phyloP scores from a whole-genome alignment of 441 rosid species.

The Omphalea diandra region DNA sequence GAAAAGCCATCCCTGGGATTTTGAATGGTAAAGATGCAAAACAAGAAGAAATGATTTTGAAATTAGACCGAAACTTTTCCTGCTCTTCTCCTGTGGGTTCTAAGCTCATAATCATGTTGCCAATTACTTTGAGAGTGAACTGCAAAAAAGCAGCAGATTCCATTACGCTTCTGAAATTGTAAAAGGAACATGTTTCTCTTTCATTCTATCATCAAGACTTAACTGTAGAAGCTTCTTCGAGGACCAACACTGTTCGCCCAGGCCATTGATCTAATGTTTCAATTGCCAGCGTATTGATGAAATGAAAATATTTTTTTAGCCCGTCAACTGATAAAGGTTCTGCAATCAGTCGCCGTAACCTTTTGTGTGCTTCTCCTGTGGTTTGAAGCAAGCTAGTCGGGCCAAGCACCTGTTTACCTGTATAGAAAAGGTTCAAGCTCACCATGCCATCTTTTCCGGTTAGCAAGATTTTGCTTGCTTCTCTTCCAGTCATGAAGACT shows the following conservation, averaged over 20 bases:
- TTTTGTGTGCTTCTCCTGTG: constrained; percentile 55
- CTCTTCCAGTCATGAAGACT: constrained; percentile 62
- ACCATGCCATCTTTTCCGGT: constrained; percentile 75
- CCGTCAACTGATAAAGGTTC: constrained; percentile 65
- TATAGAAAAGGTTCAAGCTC: constrained; percentile 66
- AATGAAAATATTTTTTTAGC: constrained; percentile 54
- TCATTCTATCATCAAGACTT: constrained; percentile 13
- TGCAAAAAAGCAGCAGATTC: constrained; percentile 23
- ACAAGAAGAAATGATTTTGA: constrained; percentile 61
- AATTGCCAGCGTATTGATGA: constrained; percentile 46
- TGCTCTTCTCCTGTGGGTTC: constrained; percentile 61
- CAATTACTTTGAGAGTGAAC: constrained; percentile 67
- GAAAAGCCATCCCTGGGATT: constrained; percentile 62
- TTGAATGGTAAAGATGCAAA: constrained; percentile 66
- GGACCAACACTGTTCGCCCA: constrained; percentile 40
- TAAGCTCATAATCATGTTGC: constrained; percentile 73
- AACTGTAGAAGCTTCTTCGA: constrained; percentile 73
- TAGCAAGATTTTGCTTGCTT: constrained; percentile 58
- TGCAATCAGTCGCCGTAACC: constrained; percentile 51
- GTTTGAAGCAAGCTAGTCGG: constrained; percentile 63
- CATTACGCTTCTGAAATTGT: neutral
- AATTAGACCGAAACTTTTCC: constrained; percentile 55
- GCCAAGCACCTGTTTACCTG: constrained; percentile 65
- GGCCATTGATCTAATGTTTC: constrained; percentile 53
- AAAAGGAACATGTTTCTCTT: neutral